These are phyloP conservation scores for Pseudogymnoascus sp. DNA, from an alignment of 2,329 filamentous ascomycete species.

Conservation along the genomic window DNA sequence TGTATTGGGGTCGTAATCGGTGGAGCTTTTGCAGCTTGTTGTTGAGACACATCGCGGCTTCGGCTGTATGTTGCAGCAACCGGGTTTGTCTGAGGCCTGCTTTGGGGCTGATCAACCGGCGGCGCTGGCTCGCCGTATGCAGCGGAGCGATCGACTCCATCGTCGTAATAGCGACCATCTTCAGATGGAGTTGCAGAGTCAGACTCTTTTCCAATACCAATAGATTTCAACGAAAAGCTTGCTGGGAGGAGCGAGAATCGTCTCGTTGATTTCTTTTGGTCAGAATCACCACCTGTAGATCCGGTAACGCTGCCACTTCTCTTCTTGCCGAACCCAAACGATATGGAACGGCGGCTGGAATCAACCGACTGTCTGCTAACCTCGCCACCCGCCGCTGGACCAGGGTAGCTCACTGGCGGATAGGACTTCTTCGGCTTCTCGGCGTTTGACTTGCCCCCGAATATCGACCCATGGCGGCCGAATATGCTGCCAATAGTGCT, in stretches of 20 bases:
- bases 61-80: conserved; percentile 19
- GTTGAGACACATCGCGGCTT: conserved; percentile 24
- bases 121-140: conserved; percentile 17
- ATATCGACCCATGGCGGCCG: conserved; percentile 74
- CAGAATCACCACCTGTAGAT: conserved; percentile 37
- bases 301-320: conserved; percentile 58
- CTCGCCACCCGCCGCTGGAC: conserved; percentile 48
- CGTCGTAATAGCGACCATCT: conserved; percentile 18
- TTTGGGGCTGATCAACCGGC: background rate
- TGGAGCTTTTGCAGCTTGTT: conserved; percentile 32
- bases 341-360: conserved; percentile 65
- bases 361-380: conserved; percentile 58
- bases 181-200: conserved; percentile 19
- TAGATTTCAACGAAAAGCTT: conserved; percentile 57
- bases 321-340: conserved; percentile 63
- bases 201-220: conserved; percentile 50
- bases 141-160: conserved; percentile 19
- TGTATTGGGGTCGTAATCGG: conserved; percentile 34
- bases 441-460: conserved; percentile 54
- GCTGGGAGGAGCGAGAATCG: conserved; percentile 66
- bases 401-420: conserved; percentile 86
- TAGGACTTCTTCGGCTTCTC: conserved; percentile 64
- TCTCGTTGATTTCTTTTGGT: conserved; percentile 51
- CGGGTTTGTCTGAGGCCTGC: background rate
- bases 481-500: conserved; percentile 76